Conservation (phyloP, 2,329 filamentous ascomycete species). For the Colletotrichum abscissum region DNA sequence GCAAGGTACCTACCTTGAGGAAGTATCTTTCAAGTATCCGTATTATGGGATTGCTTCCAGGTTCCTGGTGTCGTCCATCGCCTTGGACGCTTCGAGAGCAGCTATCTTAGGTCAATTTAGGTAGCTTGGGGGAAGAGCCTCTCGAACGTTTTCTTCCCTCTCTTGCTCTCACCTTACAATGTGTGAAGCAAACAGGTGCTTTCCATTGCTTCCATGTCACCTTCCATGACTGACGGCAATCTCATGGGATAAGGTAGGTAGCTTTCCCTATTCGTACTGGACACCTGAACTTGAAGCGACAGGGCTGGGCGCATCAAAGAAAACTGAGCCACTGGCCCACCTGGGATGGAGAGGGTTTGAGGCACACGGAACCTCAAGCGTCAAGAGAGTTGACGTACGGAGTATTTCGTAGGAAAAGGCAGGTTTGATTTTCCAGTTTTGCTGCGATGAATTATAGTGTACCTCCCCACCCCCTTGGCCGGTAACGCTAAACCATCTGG, state of each 20-base stretch:
- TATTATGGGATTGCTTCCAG: background rate
- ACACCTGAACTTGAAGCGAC: background rate
- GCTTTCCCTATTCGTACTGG: background rate
- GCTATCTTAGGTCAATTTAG: no score
- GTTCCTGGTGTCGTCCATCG: background rate
- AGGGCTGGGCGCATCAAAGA: background rate
- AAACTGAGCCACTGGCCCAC: background rate
- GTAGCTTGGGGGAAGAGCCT: background rate
- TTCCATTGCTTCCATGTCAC: background rate
- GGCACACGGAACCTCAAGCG: background rate
- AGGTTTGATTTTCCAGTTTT: background rate
- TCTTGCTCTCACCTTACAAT: background rate
- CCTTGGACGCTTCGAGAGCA: no score
- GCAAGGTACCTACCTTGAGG: background rate
- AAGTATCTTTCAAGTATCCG: background rate
- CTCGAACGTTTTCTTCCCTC: background rate
- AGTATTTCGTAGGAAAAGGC: background rate
- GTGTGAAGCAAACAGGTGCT: background rate
- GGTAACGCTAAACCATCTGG: conserved; percentile 14
- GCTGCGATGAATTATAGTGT: background rate
- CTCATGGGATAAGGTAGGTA: no score
- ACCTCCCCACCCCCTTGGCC: background rate
- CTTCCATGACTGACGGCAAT: background rate
- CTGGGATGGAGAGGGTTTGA: background rate
- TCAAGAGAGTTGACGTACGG: background rate